Evolutionary conservation across 2,329 filamentous ascomycete species (phyloP).

Genomic region (Polychaeton citri): DNA sequence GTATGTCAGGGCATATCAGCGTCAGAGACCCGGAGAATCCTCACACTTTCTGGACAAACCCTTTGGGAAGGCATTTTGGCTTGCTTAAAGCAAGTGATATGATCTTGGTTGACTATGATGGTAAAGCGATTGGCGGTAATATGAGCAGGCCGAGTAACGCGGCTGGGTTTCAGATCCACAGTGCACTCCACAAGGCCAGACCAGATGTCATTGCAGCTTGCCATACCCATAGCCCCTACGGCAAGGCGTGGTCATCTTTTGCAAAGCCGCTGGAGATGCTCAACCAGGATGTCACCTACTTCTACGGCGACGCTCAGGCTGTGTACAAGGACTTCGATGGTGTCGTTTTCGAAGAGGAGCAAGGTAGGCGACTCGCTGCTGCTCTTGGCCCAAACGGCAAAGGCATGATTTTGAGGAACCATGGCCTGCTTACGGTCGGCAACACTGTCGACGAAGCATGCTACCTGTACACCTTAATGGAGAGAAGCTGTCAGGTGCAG

Average conservation of each 20-base stretch:
- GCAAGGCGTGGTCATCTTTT: constrained; percentile 56
- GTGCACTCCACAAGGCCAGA: constrained; percentile 34
- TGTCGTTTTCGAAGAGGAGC: constrained; percentile 48
- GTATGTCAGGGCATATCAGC: constrained; percentile 55
- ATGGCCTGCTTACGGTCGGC: constrained; percentile 59
- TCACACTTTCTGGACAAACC: constrained; percentile 57
- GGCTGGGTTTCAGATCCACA: constrained; percentile 9
- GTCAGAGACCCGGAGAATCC: constrained; percentile 52
- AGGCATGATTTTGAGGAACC: constrained; percentile 55
- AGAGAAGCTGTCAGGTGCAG: constrained; percentile 56
- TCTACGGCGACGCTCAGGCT: constrained; percentile 47
- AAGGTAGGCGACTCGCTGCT: constrained; percentile 50
- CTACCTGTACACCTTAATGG: constrained; percentile 55
- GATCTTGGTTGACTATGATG: constrained; percentile 50
- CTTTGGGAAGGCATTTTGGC: constrained; percentile 50
- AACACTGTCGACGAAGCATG: constrained; percentile 61
- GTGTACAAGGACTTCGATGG: constrained; percentile 43
- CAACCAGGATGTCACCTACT: constrained; percentile 52
- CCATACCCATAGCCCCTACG: constrained; percentile 53
- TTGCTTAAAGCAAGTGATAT: constrained; percentile 52
- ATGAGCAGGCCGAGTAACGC: constrained; percentile 47
- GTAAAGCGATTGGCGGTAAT: constrained; percentile 52
- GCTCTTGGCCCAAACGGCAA: constrained; percentile 49
- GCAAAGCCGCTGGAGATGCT: constrained; percentile 55
- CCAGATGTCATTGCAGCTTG: constrained; percentile 52